phyloP scores from a whole-genome alignment of 495 filamentous ascomycete genomes.

The Aspergillus biplanus region DNA sequence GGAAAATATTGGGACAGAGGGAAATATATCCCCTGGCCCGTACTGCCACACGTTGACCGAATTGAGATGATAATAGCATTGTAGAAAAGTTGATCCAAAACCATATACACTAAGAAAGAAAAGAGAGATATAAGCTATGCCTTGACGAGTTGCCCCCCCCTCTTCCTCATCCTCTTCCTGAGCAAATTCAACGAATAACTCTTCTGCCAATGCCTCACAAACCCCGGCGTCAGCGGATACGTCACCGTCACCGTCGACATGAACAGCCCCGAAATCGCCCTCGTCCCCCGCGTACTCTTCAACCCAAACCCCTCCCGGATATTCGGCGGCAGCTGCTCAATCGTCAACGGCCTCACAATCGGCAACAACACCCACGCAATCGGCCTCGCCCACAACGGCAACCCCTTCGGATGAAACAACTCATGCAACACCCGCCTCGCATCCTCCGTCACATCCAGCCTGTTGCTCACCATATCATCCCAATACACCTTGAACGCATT shows the following conservation, averaged over 20 bases:
- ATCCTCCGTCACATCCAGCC: constrained; percentile 33
- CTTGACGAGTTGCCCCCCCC: constrained; percentile 5
- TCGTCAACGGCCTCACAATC: background rate
- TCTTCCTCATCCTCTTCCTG: constrained; percentile 5
- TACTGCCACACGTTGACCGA: too few species aligned
- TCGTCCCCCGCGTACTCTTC: background rate
- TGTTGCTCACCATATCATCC: constrained; percentile 24
- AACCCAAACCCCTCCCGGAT: background rate
- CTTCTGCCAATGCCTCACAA: constrained; percentile 1
- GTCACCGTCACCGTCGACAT: background rate
- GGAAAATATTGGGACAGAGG: too few species aligned
- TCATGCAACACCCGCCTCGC: constrained; percentile 34
- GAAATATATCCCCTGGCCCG: too few species aligned
- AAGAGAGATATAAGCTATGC: background rate
- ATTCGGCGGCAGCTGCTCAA: background rate
- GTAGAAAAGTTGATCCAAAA: too few species aligned
- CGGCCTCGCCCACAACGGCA: constrained; percentile 19
- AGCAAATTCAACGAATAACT: constrained; percentile 4
- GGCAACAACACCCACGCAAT: background rate
- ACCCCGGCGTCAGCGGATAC: constrained; percentile 3
- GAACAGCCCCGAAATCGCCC: background rate
- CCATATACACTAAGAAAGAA: background rate
- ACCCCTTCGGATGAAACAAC: constrained; percentile 17
- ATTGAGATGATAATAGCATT: too few species aligned
- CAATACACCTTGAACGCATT: constrained; percentile 46